These are phyloP conservation scores for Aspergillus olivimuriae DNA, from an alignment of 495 filamentous ascomycete genomes.

Conservation along the genomic window DNA sequence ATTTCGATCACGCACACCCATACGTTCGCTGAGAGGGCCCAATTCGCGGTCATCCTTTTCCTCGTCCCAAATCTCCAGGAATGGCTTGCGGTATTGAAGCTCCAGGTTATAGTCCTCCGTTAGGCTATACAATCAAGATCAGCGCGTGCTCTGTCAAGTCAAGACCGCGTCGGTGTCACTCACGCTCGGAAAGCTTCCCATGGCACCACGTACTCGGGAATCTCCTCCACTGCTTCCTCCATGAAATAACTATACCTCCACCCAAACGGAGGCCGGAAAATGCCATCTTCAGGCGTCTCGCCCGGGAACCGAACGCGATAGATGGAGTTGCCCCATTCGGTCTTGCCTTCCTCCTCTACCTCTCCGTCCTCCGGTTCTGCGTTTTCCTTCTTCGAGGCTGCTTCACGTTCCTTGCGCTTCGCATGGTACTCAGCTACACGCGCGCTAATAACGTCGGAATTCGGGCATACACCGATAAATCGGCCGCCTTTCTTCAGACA, in stretches of 20 bases:
- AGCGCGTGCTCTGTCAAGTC: too few species aligned
- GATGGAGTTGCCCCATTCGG: conserved; percentile 88
- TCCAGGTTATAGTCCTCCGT: conserved; percentile 97
- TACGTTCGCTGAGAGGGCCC: conserved; percentile 80
- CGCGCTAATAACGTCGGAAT: conserved; percentile 76
- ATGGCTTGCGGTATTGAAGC: conserved; percentile 82
- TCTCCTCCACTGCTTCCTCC: conserved; percentile 89
- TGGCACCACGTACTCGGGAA: conserved; percentile 96
- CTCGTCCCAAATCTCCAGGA: conserved; percentile 82
- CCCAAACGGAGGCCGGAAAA: conserved; percentile 90
- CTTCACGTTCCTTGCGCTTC: conserved; percentile 43
- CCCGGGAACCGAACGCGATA: conserved; percentile 85
- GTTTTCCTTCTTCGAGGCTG: conserved; percentile 23
- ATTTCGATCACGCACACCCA: conserved; percentile 76
- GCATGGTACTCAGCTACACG: conserved; percentile 60
- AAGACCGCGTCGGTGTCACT: too few species aligned
- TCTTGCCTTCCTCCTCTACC: conserved; percentile 41
- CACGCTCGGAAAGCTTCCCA: conserved; percentile 92
- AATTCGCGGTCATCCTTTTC: conserved; percentile 77
- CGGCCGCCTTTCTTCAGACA: conserved; percentile 86
- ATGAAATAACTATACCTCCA: conserved; percentile 98
- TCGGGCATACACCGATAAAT: conserved; percentile 89
- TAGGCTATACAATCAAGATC: too few species aligned
- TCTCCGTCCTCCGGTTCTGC: conserved; percentile 41
- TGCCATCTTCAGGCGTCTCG: conserved; percentile 61